Conservation (phyloP, 1,284 basidiomycete genomes). For the Vanrija sp. region DNA sequence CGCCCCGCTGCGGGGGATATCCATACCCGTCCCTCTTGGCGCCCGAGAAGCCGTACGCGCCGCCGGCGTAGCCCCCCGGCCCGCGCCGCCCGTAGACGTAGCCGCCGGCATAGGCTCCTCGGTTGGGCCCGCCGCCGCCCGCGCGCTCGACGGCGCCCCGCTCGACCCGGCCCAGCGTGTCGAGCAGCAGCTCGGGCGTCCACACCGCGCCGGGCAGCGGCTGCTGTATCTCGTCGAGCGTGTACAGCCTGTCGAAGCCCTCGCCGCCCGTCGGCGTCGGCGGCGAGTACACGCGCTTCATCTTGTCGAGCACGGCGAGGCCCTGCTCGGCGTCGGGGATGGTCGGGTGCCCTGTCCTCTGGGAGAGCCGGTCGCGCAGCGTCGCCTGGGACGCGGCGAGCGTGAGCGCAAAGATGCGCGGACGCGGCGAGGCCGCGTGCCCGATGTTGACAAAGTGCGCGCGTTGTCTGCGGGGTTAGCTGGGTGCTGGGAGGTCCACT, state of each 20-base stretch:
- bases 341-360: constrained; percentile 40
- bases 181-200: too few species aligned
- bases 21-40: too few species aligned
- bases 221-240: constrained; percentile 11
- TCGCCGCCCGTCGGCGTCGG: constrained; percentile 25
- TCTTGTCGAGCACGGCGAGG: constrained; percentile 35
- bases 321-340: constrained; percentile 36
- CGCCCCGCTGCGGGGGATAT: too few species aligned
- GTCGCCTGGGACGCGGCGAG: constrained; percentile 21
- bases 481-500: constrained; percentile 10
- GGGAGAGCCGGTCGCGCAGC: constrained; percentile 28
- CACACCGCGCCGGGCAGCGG: too few species aligned
- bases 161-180: too few species aligned
- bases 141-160: too few species aligned
- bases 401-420: constrained; percentile 23
- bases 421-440: constrained; percentile 5
- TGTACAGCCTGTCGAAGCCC: constrained; percentile 34
- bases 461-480: constrained; percentile 35
- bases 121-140: too few species aligned
- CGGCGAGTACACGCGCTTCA: constrained; percentile 27
- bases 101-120: too few species aligned
- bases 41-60: too few species aligned
- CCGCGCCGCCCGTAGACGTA: too few species aligned
- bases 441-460: constrained; percentile 44
- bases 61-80: too few species aligned